Base-by-base conservation (phyloP, 75 land plant species). In the Selaginella tamariscina region DNA sequence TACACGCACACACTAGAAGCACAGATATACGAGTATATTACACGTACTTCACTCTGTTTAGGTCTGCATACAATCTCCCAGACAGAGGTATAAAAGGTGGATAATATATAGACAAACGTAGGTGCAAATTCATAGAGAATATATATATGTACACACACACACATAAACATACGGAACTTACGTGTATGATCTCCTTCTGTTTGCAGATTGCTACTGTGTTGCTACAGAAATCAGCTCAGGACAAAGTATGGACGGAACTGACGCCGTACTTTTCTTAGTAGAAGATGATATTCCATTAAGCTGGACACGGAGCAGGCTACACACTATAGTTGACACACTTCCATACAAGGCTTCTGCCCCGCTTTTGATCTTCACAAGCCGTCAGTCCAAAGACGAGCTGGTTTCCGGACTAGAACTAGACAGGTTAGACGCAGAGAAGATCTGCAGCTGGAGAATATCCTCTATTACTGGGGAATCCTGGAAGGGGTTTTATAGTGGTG, bases 401-500 rank as follows among this genome's bases (percentile, higher is more conserved):
- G 62, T 76, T 39, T 81, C 76, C 39, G 73, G 71, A 26, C 59
- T 82, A 60, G 68, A 68, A 24, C 24, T 78, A 24, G 29, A 73
- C 11, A 83, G 79, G 54, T 80, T 78, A 81, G 75, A 73, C 60
- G 75, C 65, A 21, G 71, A 71, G 56, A 76, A 74, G 69, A 77
- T 89, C 56, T 64, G 70, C n/a, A 56, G 73, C 30, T 77, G 82
- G 79, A 54, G 27, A 30, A 75, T 84, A 54, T 66, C 78, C 29
- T 71, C 68, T 24, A 77, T 84, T 56, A 21, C 56, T 30, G 75
- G 56, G 30, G 68, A 59, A 59, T 8, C 9, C 68, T 29, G 39
- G 24, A 69, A 74, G 71, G 79, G 71, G 23, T 84, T 82, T 66
- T 84, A 77, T 66, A 79, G 80, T 69, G 90, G 89, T 60, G 70